phyloP scores from a whole-genome alignment of 2,329 filamentous ascomycete genomes.

The Hypoxylon sp. region DNA sequence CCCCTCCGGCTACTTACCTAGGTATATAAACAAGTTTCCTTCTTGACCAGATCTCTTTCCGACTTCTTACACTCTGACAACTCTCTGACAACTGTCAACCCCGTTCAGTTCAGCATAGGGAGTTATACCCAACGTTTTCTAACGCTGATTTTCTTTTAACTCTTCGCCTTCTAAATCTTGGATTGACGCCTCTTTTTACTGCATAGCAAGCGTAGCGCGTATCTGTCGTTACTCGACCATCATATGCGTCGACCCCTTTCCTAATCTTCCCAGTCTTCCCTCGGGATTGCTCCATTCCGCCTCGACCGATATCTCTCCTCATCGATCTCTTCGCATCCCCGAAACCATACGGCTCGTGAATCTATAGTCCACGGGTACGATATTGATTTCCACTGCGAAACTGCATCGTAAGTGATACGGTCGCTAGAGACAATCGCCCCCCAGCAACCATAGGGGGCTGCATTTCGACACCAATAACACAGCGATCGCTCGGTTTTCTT shows the following conservation, averaged over 20 bases:
- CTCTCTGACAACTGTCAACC: background rate
- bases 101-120: background rate
- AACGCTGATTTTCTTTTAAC: background rate
- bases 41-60: background rate
- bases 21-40: background rate
- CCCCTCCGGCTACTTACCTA: background rate
- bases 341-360: background rate
- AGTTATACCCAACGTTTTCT: background rate
- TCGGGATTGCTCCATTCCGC: background rate
- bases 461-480: background rate
- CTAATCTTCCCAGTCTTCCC: background rate
- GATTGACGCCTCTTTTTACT: background rate
- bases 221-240: background rate
- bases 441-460: background rate
- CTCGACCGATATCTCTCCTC: background rate
- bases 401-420: background rate
- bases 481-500: background rate
- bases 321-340: background rate
- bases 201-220: background rate
- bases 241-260: background rate
- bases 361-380: background rate
- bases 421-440: no score
- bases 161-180: background rate
- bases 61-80: background rate
- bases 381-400: background rate